These are phyloP conservation scores for Mucor plumbeus DNA, from an alignment of 371 early-diverging fungal genomes.

Conservation along the genomic window DNA sequence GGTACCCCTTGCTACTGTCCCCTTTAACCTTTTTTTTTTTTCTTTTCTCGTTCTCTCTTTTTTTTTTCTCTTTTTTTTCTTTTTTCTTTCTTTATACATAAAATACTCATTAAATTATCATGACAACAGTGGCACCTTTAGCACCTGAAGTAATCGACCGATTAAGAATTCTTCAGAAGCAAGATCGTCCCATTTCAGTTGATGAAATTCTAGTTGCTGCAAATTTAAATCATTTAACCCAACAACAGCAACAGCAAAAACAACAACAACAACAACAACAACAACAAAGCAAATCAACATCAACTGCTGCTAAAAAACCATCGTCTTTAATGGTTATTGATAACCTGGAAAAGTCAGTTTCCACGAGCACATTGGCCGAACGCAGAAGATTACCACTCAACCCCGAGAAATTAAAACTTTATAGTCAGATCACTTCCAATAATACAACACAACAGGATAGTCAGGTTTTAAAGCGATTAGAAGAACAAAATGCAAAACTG, in stretches of 20 bases:
- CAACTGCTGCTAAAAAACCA: slow-evolving; percentile 2
- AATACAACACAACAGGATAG: neutral
- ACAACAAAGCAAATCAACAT: slow-evolving; percentile 6
- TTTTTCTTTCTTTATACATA: neutral
- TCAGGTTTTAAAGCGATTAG: slow-evolving; percentile 38
- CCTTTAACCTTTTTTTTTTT: slow-evolving; percentile 19
- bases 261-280: neutral
- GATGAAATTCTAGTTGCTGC: slow-evolving; percentile 41
- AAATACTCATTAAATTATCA: neutral
- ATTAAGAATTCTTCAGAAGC: slow-evolving; percentile 35
- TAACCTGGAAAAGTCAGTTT: slow-evolving; percentile 25
- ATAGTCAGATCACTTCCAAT: slow-evolving; percentile 5
- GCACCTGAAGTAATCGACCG: slow-evolving; percentile 38
- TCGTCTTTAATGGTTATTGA: slow-evolving; percentile 5
- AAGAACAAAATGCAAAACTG: slow-evolving; percentile 51
- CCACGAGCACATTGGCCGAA: slow-evolving; percentile 31
- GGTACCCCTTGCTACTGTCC: neutral
- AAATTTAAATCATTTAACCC: slow-evolving; percentile 37
- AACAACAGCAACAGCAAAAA: neutral
- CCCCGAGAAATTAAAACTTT: slow-evolving; percentile 28
- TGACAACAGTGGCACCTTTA: slow-evolving; percentile 23
- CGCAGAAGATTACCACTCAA: slow-evolving; percentile 23
- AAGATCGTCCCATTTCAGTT: slow-evolving; percentile 35
- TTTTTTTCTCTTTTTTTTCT: neutral
- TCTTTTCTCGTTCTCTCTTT: slow-evolving; percentile 1